These are phyloP conservation scores for Sporothrix globosa DNA, from an alignment of 2,329 filamentous ascomycete species.

Conservation along the genomic window DNA sequence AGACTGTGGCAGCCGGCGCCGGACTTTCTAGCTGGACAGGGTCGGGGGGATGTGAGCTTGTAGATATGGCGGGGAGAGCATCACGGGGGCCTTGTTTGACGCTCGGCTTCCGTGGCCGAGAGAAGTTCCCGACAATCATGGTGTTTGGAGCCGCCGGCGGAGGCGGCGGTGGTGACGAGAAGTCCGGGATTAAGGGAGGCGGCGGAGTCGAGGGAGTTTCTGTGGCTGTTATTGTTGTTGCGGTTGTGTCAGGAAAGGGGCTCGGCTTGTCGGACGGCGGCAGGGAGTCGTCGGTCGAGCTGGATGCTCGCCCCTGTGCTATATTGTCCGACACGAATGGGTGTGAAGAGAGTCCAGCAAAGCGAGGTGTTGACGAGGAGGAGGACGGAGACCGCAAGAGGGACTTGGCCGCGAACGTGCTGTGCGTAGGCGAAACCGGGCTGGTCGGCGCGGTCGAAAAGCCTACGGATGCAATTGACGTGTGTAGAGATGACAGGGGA, in stretches of 20 bases:
- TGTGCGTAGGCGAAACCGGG: slow-evolving; percentile 29
- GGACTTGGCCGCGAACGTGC: slow-evolving; percentile 30
- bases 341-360: slow-evolving; percentile 43
- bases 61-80: slow-evolving; percentile 6
- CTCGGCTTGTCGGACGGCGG: slow-evolving; percentile 34
- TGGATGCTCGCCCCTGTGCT: slow-evolving; percentile 27
- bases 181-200: neutral
- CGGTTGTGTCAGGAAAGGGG: slow-evolving; percentile 21
- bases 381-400: slow-evolving; percentile 34
- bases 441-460: slow-evolving; percentile 35
- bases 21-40: slow-evolving; percentile 32
- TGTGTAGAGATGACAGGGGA: slow-evolving; percentile 26
- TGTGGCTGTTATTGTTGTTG: no score
- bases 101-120: slow-evolving; percentile 60
- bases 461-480: slow-evolving; percentile 31
- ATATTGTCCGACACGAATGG: slow-evolving; percentile 33
- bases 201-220: neutral
- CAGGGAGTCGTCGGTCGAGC: slow-evolving; percentile 31
- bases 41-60: slow-evolving; percentile 34
- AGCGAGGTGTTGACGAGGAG: slow-evolving; percentile 39
- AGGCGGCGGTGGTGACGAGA: slow-evolving; percentile 11
- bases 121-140: slow-evolving; percentile 59
- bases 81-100: slow-evolving; percentile 48
- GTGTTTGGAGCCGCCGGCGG: slow-evolving; percentile 39
- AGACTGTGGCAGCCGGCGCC: neutral